Base-by-base conservation (phyloP, 2,329 filamentous ascomycete species). In the Fusarium falciforme region DNA sequence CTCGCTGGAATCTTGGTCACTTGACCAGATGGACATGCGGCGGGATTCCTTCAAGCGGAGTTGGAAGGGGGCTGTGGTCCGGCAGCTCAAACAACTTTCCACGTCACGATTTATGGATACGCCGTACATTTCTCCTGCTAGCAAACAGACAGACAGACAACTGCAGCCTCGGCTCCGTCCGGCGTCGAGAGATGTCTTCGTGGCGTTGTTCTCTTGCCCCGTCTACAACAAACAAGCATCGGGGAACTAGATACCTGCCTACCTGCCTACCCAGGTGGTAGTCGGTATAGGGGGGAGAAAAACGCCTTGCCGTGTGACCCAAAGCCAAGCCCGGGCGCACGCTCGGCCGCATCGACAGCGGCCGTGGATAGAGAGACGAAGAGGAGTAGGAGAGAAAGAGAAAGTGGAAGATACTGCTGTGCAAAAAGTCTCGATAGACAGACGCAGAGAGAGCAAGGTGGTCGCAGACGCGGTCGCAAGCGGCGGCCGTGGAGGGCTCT, bases 271-370 rank as follows among this genome's bases (percentile, higher is more conserved):
- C 60, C 29, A 22, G 27, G 27, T 33, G 49, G 38, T 29, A n/a
- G 25, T 27, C 40, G 27, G 27, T 33, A 20, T 54, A 52, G 49
- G 27, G 49, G 49, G 49, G 49, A 54, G 49, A 54, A 78, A 72
- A 78, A 78, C 65, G 76, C 76, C 76, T 78, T 70, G 62, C 67
- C 66, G 49, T 64, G 65, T 57, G 62, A 52, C 54, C n/a, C 42
- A 61, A 52, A 54, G 33, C 20, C 31, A 29, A 58, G 61, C 38
- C 35, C 44, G 27, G 59, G 62, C 64, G 68, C 65, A 66, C 33
- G 40, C 25, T n/a, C 60, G 73, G 73, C 52, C 70, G 68, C 68
- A 72, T 76, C 42, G 47, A 36, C n/a, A 29, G 58, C 49, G 63
- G 36, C 71, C 73, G 16, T 14, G 35, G 49, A 66, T 40, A 61